A percentile compares a stretch with the other conserved stretches of the same genome.
phyloP scores from a whole-genome alignment of 1,139 yeast species.

The Petasospora rhodanensis region DNA sequence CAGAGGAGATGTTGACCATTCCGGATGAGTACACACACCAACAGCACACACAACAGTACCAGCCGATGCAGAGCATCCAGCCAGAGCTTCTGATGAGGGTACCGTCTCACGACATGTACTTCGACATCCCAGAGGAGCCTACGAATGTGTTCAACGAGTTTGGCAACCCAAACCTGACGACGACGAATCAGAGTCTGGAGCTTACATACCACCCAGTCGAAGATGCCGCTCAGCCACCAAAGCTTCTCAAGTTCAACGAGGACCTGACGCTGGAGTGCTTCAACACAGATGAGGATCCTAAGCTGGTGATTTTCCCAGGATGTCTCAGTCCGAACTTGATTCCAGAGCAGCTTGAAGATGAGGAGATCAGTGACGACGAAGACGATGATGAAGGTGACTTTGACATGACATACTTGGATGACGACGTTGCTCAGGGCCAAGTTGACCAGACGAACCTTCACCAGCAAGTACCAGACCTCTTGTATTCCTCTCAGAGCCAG shows the following conservation, averaged over 20 bases:
- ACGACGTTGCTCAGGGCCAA: conserved; percentile 11
- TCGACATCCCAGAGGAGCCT: conserved; percentile 22
- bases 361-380: conserved; percentile 28
- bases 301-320: conserved; percentile 20
- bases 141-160: conserved; percentile 31
- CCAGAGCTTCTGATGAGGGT: conserved; percentile 16
- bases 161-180: conserved; percentile 35
- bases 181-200: conserved; percentile 21
- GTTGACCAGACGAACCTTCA: conserved; percentile 4
- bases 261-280: conserved; percentile 24
- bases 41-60: conserved; percentile 1
- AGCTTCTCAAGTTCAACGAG: conserved; percentile 24
- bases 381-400: conserved; percentile 23
- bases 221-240: conserved; percentile 7
- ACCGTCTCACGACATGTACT: conserved; percentile 25
- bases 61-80: conserved; percentile 2
- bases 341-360: conserved; percentile 32
- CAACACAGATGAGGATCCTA: conserved; percentile 20
- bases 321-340: conserved; percentile 17
- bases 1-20: conserved; percentile 25
- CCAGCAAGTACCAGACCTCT: conserved; percentile 3
- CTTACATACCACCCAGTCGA: conserved; percentile 5
- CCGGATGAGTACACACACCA: conserved; percentile 18
- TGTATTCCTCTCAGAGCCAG: conserved; percentile 5
- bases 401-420: conserved; percentile 18